These are phyloP conservation scores for Friedmanniomyces endolithicus DNA, from an alignment of 495 filamentous ascomycete genomes.

Conservation along the genomic window DNA sequence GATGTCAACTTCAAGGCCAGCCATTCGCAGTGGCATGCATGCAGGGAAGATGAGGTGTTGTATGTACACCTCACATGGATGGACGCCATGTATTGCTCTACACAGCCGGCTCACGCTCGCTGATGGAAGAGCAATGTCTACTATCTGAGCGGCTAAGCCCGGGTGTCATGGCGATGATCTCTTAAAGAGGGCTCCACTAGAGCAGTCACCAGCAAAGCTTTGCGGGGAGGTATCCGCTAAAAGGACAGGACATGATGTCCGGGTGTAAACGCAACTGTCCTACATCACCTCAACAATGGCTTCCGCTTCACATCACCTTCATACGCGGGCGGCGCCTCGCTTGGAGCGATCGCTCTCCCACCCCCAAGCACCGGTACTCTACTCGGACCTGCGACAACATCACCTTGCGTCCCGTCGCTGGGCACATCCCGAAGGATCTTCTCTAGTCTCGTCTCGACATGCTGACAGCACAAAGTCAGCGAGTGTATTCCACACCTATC, in stretches of 20 bases:
- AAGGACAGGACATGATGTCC: too few relatives aligned
- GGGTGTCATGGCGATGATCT: too few relatives aligned
- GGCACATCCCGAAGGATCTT: constrained; percentile 7
- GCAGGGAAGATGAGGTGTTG: background rate
- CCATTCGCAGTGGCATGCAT: background rate
- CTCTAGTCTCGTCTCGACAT: constrained; percentile 15
- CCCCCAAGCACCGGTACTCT: background rate
- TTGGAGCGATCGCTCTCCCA: background rate
- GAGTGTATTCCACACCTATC: too few relatives aligned
- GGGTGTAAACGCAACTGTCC: background rate
- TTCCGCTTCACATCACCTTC: constrained; percentile 3
- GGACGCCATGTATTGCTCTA: too few relatives aligned
- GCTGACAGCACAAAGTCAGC: too few relatives aligned
- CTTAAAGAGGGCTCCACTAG: too few relatives aligned
- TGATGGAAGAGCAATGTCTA: background rate
- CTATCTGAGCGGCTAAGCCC: background rate
- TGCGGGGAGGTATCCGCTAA: too few relatives aligned
- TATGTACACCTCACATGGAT: background rate
- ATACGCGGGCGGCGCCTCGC: constrained; percentile 5
- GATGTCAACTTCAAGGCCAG: background rate
- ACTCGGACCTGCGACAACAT: background rate
- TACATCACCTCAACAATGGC: background rate
- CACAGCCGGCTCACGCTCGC: too few relatives aligned
- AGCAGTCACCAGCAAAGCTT: too few relatives aligned
- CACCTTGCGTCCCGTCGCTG: background rate